A percentile compares a stretch with the other conserved stretches of the same genome.
Conservation (phyloP, 768 basidiomycete genomes). For the Sutorius australiensis region DNA sequence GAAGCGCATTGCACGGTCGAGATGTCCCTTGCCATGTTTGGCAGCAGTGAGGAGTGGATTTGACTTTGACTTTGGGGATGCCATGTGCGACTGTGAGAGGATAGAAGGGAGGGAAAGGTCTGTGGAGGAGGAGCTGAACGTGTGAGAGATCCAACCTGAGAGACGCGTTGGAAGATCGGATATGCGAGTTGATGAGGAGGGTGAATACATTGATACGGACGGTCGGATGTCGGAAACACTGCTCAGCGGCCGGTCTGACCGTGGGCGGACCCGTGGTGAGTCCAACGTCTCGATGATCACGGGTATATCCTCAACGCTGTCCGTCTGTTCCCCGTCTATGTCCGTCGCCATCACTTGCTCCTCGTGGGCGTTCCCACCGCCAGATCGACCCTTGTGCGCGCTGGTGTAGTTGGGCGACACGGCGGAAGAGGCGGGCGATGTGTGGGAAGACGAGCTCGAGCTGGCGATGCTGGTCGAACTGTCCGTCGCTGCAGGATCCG, state of each 20-base stretch:
- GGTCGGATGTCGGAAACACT: constrained; percentile 41
- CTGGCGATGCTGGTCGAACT: constrained; percentile 38
- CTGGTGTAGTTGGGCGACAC: constrained; percentile 22
- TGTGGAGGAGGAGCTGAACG: constrained; percentile 66
- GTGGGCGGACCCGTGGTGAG: constrained; percentile 51
- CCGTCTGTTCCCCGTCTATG: constrained; percentile 33
- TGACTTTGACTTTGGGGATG: constrained; percentile 42
- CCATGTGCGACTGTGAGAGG: constrained; percentile 45
- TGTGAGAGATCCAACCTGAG: constrained; percentile 79
- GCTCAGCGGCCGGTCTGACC: constrained; percentile 54
- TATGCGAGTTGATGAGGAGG: constrained; percentile 48
- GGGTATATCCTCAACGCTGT: constrained; percentile 48
- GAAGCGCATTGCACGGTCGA: constrained; percentile 84
- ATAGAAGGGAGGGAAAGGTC: constrained; percentile 67
- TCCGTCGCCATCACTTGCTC: constrained; percentile 22
- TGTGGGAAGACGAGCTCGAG: constrained; percentile 37
- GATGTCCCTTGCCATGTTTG: constrained; percentile 68
- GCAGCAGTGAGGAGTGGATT: constrained; percentile 62
- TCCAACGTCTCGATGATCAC: constrained; percentile 64
- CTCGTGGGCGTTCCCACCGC: constrained; percentile 22
- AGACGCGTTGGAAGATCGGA: constrained; percentile 71
- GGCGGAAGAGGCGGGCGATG: constrained; percentile 30
- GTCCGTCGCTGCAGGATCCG: constrained; percentile 35
- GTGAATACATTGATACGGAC: constrained; percentile 43
- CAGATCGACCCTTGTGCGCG: constrained; percentile 36